Conservation (phyloP, 1,139 yeast genomes). For the Hyphopichia burtonii region DNA sequence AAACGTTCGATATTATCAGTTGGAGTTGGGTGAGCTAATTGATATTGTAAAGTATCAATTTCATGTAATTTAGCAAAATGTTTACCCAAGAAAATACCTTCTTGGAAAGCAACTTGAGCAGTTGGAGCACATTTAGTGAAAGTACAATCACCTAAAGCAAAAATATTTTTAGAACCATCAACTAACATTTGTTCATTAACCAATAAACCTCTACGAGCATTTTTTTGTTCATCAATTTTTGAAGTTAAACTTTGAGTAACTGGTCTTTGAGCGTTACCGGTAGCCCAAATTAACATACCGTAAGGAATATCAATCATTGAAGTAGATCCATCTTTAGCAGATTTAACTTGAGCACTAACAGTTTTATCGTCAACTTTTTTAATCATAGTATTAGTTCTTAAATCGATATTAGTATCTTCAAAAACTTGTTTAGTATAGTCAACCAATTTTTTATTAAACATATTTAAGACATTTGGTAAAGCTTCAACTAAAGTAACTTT, state of each 20-base stretch:
- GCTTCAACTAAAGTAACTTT: conserved; percentile 88
- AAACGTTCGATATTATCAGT: conserved; percentile 39
- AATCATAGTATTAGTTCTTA: conserved; percentile 83
- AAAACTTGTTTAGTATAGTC: conserved; percentile 83
- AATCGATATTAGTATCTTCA: conserved; percentile 73
- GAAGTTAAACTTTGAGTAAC: conserved; percentile 66
- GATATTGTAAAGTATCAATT: conserved; percentile 58
- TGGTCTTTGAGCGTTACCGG: conserved; percentile 90
- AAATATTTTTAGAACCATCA: conserved; percentile 80
- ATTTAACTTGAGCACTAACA: conserved; percentile 70
- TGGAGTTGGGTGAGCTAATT: conserved; percentile 28
- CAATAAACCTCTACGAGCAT: conserved; percentile 85
- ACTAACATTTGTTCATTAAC: conserved; percentile 82
- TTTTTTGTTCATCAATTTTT: conserved; percentile 76
- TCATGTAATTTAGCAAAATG: conserved; percentile 69
- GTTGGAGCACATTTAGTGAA: conserved; percentile 91
- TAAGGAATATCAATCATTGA: conserved; percentile 67
- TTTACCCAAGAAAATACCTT: conserved; percentile 78
- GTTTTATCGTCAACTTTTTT: conserved; percentile 72
- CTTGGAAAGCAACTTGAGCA: conserved; percentile 96
- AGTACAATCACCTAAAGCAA: conserved; percentile 93
- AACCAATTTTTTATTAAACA: conserved; percentile 81
- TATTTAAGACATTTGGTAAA: conserved; percentile 83
- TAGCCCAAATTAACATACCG: conserved; percentile 95
- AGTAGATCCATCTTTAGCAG: conserved; percentile 58